Conservation (phyloP, 129 eudicot genomes). For the Escallonia herrerae region DNA sequence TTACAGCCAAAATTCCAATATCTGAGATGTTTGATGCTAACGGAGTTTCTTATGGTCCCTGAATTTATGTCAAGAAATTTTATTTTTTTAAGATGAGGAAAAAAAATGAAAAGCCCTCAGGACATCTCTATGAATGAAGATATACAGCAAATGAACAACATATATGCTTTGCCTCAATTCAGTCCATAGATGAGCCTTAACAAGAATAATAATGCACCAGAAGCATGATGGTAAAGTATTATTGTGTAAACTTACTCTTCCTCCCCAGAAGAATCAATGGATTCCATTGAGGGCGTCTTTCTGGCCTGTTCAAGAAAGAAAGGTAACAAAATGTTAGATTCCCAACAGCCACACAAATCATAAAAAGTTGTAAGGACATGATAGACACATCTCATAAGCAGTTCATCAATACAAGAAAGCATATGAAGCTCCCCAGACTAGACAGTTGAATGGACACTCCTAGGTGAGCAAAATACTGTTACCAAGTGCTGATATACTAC, state of each 20-base stretch:
- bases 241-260: conserved; percentile 70
- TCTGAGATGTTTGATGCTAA: too few species aligned
- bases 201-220: conserved; percentile 1
- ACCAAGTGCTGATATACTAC: too few species aligned
- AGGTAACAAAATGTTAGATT: conserved; percentile 6
- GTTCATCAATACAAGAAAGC: background rate
- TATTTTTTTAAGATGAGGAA: too few species aligned
- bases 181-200: background rate
- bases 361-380: background rate
- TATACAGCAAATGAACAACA: too few species aligned
- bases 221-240: conserved; percentile 7
- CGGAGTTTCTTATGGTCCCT: too few species aligned
- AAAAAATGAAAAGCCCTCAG: too few species aligned
- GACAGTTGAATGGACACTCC: background rate
- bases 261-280: conserved; percentile 91
- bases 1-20: too few species aligned
- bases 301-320: conserved; percentile 41
- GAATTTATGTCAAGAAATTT: too few species aligned
- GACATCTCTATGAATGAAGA: too few species aligned
- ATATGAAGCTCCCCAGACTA: background rate
- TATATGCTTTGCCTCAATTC: background rate
- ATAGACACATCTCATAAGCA: background rate
- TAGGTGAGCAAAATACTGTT: background rate
- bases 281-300: conserved; percentile 82
- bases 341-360: background rate